Base-by-base conservation (phyloP, 139 green algal genomes). In the Zygnema cylindricum region DNA sequence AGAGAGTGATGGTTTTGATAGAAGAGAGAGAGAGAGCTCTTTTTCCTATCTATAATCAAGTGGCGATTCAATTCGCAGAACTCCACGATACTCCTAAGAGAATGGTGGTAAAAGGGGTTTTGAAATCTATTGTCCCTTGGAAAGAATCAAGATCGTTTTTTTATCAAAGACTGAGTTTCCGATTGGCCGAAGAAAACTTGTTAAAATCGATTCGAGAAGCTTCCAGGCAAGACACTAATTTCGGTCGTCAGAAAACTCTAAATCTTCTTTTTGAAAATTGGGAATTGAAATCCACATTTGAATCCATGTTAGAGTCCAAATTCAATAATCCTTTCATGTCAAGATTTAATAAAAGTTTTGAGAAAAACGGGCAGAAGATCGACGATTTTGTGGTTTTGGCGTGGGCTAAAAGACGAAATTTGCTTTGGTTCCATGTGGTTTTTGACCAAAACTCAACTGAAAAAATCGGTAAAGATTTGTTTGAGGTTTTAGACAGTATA, bases 51-150 rank as follows among this genome's bases (percentile, higher is more conserved):
- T 99, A 99, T 90, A 93, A 93, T 69, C 94, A 96, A 88, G 88
- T 87, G 21, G 92, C 93, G 0, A 43, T 91, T 42, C 76, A 76
- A 2, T 99, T 99, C 94, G 98, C 98, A 0, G 96, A 98, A 91
- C 97, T 99, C 95, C 98, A 99, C 90, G 97, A 99, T 94, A 98
- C 95, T 23, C 96, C 96, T 0, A 89, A 94, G 41, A 94, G 98
- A 89, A 98, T 99, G 97, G 84, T 94, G 43, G 95, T 95, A 83
- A 98, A 95, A 93, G 96, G 96, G 42, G 95, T 98, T 54, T 92
- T 99, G 38, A 84, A 87, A 2, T 94, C 93, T 78, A 93, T 98
- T 0, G 96, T 99, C 55, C 94, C 96, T 16, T 98, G 96, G 97
- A 69, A 78, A 2, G 40, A 93, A 25, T 94, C 96, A 0, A 94